Conservation (phyloP, 345 rosid species). For the Populus ilicifolia region DNA sequence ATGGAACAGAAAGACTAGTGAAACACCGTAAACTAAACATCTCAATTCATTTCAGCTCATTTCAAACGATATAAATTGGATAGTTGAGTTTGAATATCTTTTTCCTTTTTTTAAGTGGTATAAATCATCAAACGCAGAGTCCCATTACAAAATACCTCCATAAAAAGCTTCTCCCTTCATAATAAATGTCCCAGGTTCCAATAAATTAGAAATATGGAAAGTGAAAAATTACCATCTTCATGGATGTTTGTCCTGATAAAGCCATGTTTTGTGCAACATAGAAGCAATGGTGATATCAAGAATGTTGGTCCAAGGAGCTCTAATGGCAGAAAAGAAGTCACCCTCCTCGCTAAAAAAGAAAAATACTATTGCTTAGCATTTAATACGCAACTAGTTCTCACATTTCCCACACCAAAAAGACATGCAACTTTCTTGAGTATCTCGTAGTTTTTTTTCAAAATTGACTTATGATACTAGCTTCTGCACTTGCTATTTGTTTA, state of each 20-base stretch:
- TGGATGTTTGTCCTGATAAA: conserved; percentile 9
- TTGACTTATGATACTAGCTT: background rate
- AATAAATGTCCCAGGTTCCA: background rate
- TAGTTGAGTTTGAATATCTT: too few species aligned
- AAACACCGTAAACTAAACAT: too few species aligned
- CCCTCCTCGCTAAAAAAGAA: too few species aligned
- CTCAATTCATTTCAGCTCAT: too few species aligned
- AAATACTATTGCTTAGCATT: background rate
- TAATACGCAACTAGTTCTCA: background rate
- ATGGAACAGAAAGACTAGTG: too few species aligned
- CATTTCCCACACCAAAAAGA: background rate
- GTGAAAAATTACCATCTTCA: conserved; percentile 2
- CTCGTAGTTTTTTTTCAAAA: background rate
- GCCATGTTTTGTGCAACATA: background rate
- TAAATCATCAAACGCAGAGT: too few species aligned
- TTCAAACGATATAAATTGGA: too few species aligned
- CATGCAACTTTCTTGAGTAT: background rate
- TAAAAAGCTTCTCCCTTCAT: background rate
- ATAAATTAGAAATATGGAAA: too few species aligned
- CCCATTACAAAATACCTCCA: background rate
- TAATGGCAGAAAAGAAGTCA: background rate
- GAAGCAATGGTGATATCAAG: conserved; percentile 24
- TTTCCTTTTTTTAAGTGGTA: too few species aligned
- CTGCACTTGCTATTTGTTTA: background rate
- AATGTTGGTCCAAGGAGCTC: conserved; percentile 31